Evolutionary conservation across 1,284 basidiomycete species (phyloP).

Genomic region (Boletus albobrunnescens): DNA sequence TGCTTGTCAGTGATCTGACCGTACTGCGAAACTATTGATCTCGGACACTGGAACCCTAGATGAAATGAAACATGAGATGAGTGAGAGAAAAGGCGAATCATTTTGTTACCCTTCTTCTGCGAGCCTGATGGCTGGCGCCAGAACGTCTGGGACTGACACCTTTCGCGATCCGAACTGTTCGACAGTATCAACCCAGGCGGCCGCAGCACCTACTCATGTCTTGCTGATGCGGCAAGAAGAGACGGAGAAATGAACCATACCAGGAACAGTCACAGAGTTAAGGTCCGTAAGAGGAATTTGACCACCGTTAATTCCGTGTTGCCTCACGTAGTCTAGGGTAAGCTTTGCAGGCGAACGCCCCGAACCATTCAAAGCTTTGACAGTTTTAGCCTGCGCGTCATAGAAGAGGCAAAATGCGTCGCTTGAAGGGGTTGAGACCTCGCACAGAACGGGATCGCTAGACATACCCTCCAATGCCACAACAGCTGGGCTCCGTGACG

Average conservation of each 20-base stretch:
- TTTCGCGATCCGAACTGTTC: slow-evolving; percentile 82
- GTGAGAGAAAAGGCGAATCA: neutral
- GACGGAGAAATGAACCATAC: slow-evolving; percentile 31
- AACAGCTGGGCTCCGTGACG: slow-evolving; percentile 77
- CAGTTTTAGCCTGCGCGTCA: slow-evolving; percentile 73
- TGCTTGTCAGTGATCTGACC: slow-evolving; percentile 20
- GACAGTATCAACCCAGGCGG: slow-evolving; percentile 90
- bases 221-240: neutral
- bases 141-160: slow-evolving; percentile 73
- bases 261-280: slow-evolving; percentile 90
- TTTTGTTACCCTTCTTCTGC: slow-evolving; percentile 77
- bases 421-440: slow-evolving; percentile 36
- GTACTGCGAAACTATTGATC: slow-evolving; percentile 59
- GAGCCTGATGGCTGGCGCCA: slow-evolving; percentile 81
- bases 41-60: slow-evolving; percentile 75
- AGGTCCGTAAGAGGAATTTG: slow-evolving; percentile 72
- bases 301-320: slow-evolving; percentile 64
- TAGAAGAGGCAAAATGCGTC: slow-evolving; percentile 94
- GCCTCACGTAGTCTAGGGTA: slow-evolving; percentile 68
- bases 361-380: slow-evolving; percentile 84
- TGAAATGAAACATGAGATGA: slow-evolving; percentile 8
- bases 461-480: slow-evolving; percentile 75
- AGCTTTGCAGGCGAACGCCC: slow-evolving; percentile 82
- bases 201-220: slow-evolving; percentile 66
- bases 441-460: neutral